These are phyloP conservation scores for Podila epigama DNA, from an alignment of 192 early-diverging fungal genomes.

Conservation along the genomic window DNA sequence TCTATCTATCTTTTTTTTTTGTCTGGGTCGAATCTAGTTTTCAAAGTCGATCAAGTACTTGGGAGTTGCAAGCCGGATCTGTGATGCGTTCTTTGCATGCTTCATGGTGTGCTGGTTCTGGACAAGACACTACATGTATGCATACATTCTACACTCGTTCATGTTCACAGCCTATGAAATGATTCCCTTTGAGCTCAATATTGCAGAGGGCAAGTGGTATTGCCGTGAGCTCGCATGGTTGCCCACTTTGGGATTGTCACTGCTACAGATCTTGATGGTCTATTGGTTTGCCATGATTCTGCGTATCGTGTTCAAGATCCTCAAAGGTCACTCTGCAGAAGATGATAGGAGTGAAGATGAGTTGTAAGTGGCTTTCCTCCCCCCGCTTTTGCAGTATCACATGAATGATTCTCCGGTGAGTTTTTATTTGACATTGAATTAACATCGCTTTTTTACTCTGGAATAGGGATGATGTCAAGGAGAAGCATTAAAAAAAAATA, in stretches of 20 bases:
- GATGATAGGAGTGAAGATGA: constrained; percentile 79
- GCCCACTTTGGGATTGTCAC: constrained; percentile 51
- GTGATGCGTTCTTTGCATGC: constrained; percentile 68
- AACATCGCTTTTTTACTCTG: neutral
- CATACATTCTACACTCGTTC: constrained; percentile 64
- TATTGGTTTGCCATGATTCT: constrained; percentile 78
- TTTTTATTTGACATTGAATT: neutral
- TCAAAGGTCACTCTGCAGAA: constrained; percentile 58
- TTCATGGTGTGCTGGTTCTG: constrained; percentile 79
- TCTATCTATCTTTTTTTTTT: neutral
- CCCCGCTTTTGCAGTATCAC: neutral
- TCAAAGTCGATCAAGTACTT: constrained; percentile 84
- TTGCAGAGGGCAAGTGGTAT: constrained; percentile 59
- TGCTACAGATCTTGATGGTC: constrained; percentile 67
- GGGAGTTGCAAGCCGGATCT: constrained; percentile 54
- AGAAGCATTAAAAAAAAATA: neutral
- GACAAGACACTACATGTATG: constrained; percentile 78
- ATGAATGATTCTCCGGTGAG: too few relatives aligned
- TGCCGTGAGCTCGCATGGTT: constrained; percentile 44
- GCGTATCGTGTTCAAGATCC: constrained; percentile 65
- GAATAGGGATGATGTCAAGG: neutral
- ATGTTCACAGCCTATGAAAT: constrained; percentile 65
- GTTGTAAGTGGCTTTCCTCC: constrained; percentile 24
- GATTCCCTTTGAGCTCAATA: constrained; percentile 56
- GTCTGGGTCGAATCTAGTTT: constrained; percentile 32